Percentiles rank a stretch among this genome's conserved stretches.
These are phyloP conservation scores for Aleurites moluccanus DNA, from an alignment of 441 rosid species.

Conservation along the genomic window DNA sequence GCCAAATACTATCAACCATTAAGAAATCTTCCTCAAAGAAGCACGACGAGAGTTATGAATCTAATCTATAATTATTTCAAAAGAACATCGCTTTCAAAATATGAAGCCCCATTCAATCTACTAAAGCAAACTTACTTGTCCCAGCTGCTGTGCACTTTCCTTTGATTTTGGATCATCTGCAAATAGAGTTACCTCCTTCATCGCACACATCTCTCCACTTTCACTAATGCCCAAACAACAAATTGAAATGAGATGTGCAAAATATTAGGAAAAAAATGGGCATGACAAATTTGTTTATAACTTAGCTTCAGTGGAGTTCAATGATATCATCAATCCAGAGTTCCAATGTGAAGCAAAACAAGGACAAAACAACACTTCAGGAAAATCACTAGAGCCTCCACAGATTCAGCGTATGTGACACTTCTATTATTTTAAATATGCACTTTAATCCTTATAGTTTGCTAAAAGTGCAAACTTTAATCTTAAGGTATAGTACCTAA, in stretches of 20 bases:
- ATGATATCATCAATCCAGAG: background rate
- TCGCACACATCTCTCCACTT: conserved; percentile 93
- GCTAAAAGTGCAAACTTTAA: background rate
- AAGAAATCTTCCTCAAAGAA: conserved; percentile 2
- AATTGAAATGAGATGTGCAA: conserved; percentile 26
- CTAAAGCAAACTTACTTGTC: conserved; percentile 51
- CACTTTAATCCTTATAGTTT: background rate
- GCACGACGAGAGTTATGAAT: background rate
- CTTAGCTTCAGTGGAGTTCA: background rate
- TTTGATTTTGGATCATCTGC: conserved; percentile 85
- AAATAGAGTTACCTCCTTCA: conserved; percentile 86
- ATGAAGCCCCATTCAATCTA: background rate
- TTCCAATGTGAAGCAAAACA: conserved; percentile 15
- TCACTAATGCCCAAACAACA: conserved; percentile 45
- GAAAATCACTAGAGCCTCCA: background rate
- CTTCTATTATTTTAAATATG: background rate
- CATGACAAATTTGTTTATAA: conserved; percentile 3
- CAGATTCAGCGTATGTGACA: background rate
- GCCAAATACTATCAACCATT: conserved; percentile 23
- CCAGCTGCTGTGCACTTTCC: conserved; percentile 81
- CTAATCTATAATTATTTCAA: background rate
- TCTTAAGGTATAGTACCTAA: background rate
- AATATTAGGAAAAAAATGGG: background rate
- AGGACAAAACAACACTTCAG: background rate
- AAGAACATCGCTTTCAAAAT: background rate